Conservation (phyloP, 1,284 basidiomycete species). For the Boletellus deceptivus region DNA sequence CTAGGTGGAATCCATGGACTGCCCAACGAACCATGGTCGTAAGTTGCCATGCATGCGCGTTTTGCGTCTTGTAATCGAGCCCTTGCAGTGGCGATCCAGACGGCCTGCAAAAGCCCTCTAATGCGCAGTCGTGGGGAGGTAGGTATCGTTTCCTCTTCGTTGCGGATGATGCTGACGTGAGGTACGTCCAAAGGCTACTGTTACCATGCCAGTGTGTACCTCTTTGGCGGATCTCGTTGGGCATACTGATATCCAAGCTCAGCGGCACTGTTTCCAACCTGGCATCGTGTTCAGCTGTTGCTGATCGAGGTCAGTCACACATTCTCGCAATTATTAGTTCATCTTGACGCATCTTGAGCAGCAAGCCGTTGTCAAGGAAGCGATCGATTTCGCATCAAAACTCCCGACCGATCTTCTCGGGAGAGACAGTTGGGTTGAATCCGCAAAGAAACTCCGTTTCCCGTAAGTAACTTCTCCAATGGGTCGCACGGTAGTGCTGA, state of each 20-base stretch:
- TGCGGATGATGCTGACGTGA: neutral
- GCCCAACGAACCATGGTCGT: neutral
- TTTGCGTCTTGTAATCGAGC: neutral
- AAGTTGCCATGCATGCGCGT: neutral
- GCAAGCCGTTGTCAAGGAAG: constrained; percentile 18
- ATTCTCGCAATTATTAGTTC: neutral
- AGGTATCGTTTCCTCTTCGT: neutral
- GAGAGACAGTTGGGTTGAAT: neutral
- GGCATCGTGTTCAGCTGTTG: constrained; percentile 16
- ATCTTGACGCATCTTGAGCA: neutral
- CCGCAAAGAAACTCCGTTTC: constrained; percentile 9
- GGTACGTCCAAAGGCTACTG: constrained; percentile 13
- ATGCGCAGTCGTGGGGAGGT: constrained; percentile 1
- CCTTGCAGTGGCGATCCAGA: constrained; percentile 16
- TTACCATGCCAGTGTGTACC: constrained; percentile 13
- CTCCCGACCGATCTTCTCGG: no score
- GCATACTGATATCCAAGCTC: constrained; percentile 1
- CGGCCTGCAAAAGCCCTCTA: neutral
- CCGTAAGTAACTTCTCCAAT: constrained; percentile 8
- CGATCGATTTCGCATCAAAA: neutral
- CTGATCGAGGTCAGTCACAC: constrained; percentile 10
- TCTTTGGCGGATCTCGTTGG: neutral
- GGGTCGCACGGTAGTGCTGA: no score
- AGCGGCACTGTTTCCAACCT: constrained; percentile 20
- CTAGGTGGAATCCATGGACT: no score